Evolutionary conservation across 2,329 filamentous ascomycete species (phyloP), one percentile per base, ranked within the genome.

Genomic region (Diaporthe batatas): DNA sequence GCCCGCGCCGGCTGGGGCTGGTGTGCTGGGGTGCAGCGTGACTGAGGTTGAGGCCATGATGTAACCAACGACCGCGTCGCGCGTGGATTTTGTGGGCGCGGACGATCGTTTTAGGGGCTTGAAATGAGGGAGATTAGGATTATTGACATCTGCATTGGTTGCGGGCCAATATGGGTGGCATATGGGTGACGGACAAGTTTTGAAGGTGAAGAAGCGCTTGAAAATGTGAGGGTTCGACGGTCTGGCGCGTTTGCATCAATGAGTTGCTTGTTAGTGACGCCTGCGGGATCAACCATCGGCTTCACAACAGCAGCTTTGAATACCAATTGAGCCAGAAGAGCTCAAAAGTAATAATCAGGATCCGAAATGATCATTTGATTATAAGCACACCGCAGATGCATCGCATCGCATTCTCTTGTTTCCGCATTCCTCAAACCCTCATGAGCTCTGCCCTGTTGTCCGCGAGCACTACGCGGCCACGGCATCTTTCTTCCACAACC

Each of bases 1-100:
- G 39, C 72, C 53, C 1, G 78, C 69, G n/a, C 75, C 54, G 7
- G 77, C 36, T n/a, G 75, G 49, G 25, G 72, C 71, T 18, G 69
- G 23, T 16, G 64, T 64, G 42, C 49, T 58, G n/a, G 39, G 85
- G 74, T 88, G 81, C 21, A 90, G 81, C 42, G 80, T 79, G 71
- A 83, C 78, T 44, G 84, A 80, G 51, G 18, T 23, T 47, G 72
- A 47, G 32, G 70, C 70, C 70, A 72, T 72, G 42, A 14, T 69
- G 70, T 12, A 34, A 11, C 21, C 39, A 14, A 8, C 36, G 1
- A 39, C 21, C 47, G 29, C 62, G 47, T 67, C 47, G 32, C 62
- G 44, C 32, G 14, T 53, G 21, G 14, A 8, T 25, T 3, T 29
- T 53, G 53, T 18, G 10, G 5, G n/a, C 47, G 47, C 11, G n/a